Evolutionary conservation across 106 monocot genomes (phyloP), one percentile per base, ranked within the genome.

Genomic region (Acorus calamus): DNA sequence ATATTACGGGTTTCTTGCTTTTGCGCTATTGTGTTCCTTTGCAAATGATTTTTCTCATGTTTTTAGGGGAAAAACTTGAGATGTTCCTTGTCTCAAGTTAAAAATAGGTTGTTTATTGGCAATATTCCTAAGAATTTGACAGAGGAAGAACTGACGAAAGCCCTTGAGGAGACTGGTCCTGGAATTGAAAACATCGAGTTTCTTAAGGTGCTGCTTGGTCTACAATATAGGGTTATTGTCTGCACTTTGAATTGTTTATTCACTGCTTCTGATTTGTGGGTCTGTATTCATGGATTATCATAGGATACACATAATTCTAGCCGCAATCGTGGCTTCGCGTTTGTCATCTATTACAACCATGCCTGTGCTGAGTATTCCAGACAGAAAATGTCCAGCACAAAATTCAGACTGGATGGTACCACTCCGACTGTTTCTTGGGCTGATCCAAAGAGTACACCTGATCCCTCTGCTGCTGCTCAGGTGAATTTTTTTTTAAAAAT

Each of bases 301-400:
- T 70, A 98, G 98, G 98, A 98, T 78, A 65, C 69, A 60, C 87
- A 83, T 62, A 92, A 98, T 75, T 88, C 87, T 43, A 75, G 56
- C 44, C 87, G 98, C 47, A 98, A 98, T 55, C 82, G 98, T 67
- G 98, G 98, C 9, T 98, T 92, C 63, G 70, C 92, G 50, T 98
- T 98, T 78, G 87, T 98, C 67, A 92, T 92, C 79, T 98, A 88
- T 60, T 92, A 92, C 71, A 98, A 98, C 73, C 80, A 98, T 81
- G 91, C 85, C 1, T 98, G 98, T 79, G 98, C 98, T 75, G 98
- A 98, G 43, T 88, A 92, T 83, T 67, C 98, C 10, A 80, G 83
- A 57, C 80, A 88, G 73, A 98, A 83, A 64, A 82, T 98, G 81
- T 81, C 88, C 3, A 77, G 50, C 61, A 44, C 80, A 66, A 76